Base-by-base conservation (phyloP, 176 grass and related monocot species). In the Avena sativa region DNA sequence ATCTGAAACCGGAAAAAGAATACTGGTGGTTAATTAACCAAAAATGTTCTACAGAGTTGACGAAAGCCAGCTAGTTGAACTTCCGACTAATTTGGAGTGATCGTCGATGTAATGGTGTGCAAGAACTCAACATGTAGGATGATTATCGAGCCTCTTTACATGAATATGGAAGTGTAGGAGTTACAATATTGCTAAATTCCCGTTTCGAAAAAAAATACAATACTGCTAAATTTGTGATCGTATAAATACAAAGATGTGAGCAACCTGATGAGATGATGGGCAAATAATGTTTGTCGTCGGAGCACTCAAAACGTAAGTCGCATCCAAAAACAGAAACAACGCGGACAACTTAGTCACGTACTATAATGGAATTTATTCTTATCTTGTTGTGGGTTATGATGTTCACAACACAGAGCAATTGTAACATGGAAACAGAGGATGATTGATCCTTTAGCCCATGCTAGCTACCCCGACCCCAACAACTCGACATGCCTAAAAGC, bases 1-100 rank as follows among this genome's bases (percentile, higher is more conserved):
- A 43, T 85, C 91, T 92, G 74, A 77, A 86, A 34, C 20, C 25
- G 52, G 32, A 88, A 75, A 17, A 79, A 12, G 12, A 57, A 3
- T 9, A 26, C 0, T 20, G 70, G 17, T 2, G 34, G 44, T 89
- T 32, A 85, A 50, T 89, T 32, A 85, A 50, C n/a, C 56, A 32
- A 61, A 2, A 20, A 55, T 80, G 55, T 20, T 88, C 20, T 7
- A 40, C 19, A 59, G 8, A 38, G 16, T 4, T 16, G 16, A 57
- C 16, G 48, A 47, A 38, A 38, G 36, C 6, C 26, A 2, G 62
- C 62, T 30, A 15, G 12, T 66, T 47, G 53, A 55, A 64, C 13
- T 64, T 75, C 20, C 2, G 12, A 34, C 28, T 34, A 28, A 10
- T 43, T 81, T 23, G 13, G 4, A 32, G 71, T 4, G 21, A 34